phyloP scores from a whole-genome alignment of 352 stramenopile species.

The Salisapilia sapeloensis region DNA sequence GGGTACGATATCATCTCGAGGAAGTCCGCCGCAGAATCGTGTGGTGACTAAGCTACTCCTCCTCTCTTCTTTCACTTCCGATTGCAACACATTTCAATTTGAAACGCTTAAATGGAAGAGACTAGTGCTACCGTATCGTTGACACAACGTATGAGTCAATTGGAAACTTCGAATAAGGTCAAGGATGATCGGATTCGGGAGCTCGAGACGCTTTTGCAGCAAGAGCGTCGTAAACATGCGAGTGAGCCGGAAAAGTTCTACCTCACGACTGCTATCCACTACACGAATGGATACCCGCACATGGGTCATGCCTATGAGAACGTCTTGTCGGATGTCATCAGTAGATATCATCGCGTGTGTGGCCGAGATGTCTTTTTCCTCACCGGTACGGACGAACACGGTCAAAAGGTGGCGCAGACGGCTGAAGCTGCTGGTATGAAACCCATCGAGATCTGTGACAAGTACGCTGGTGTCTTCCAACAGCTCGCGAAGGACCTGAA shows the following conservation, averaged over 20 bases:
- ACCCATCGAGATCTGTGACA: constrained; percentile 93
- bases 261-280: constrained; percentile 98
- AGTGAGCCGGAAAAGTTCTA: constrained; percentile 83
- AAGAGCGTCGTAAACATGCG: constrained; percentile 20
- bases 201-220: constrained; percentile 8
- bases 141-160: constrained; percentile 15
- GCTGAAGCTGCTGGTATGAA: constrained; percentile 82
- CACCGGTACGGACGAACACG: constrained; percentile 94
- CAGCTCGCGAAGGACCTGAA: constrained; percentile 74
- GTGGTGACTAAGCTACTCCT: too few species aligned
- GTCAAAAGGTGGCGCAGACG: constrained; percentile 98
- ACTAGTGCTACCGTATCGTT: too few species aligned
- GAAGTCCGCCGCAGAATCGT: too few species aligned
- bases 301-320: constrained; percentile 99
- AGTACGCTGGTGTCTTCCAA: constrained; percentile 81
- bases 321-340: constrained; percentile 92
- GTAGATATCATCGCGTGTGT: constrained; percentile 86
- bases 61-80: too few species aligned
- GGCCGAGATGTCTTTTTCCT: constrained; percentile 76
- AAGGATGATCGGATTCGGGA: constrained; percentile 12
- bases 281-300: constrained; percentile 94
- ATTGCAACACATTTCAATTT: too few species aligned
- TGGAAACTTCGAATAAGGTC: constrained; percentile 15
- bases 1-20: too few species aligned
- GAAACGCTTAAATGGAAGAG: too few species aligned